Conservation (phyloP, 148 eudicot species). For the Amaranthus cruentus region DNA sequence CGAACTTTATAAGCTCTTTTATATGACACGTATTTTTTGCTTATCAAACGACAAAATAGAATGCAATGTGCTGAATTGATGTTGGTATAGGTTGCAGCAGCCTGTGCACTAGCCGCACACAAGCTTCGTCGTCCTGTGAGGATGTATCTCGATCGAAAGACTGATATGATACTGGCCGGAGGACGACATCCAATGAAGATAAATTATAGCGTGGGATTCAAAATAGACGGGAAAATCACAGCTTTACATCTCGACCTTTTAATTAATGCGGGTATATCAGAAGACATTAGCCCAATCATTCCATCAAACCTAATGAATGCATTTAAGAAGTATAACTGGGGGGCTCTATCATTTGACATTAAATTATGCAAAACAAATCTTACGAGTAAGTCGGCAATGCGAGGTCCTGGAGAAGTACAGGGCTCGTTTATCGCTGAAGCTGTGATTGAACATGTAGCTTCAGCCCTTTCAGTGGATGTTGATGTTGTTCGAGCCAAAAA, state of each 20-base stretch:
- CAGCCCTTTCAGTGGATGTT: slow-evolving; percentile 52
- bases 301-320: slow-evolving; percentile 42
- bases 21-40: too few relatives aligned
- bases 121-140: slow-evolving; percentile 72
- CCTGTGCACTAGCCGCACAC: slow-evolving; percentile 88
- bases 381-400: slow-evolving; percentile 72
- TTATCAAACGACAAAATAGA: neutral
- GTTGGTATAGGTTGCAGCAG: slow-evolving; percentile 57
- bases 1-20: neutral
- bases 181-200: slow-evolving; percentile 97
- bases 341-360: slow-evolving; percentile 70
- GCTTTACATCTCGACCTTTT: slow-evolving; percentile 66
- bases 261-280: slow-evolving; percentile 50
- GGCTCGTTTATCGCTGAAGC: slow-evolving; percentile 80
- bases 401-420: slow-evolving; percentile 83
- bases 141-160: slow-evolving; percentile 66
- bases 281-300: slow-evolving; percentile 59
- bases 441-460: slow-evolving; percentile 77
- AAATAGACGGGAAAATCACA: slow-evolving; percentile 78
- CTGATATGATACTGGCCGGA: slow-evolving; percentile 88
- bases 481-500: slow-evolving; percentile 60
- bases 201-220: slow-evolving; percentile 78
- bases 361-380: slow-evolving; percentile 87
- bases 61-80: neutral
- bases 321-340: slow-evolving; percentile 80